Conservation (phyloP, 225 moss, liverwort and hornwort genomes). For the Pleurozium schreberi region DNA sequence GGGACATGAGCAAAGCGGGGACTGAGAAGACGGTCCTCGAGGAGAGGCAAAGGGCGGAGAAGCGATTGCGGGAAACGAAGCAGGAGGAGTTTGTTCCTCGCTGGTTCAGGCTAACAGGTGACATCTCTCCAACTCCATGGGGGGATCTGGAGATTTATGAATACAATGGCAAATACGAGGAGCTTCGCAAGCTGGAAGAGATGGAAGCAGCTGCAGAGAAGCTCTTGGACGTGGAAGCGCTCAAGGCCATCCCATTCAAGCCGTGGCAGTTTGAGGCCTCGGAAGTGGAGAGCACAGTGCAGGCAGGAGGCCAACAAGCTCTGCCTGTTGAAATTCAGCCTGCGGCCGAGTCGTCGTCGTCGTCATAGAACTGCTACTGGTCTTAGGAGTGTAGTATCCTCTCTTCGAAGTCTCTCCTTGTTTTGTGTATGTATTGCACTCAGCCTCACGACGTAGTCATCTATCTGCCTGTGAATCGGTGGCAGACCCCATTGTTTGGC, state of each 20-base stretch:
- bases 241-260: slow-evolving; percentile 42
- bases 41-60: slow-evolving; percentile 86
- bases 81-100: slow-evolving; percentile 50
- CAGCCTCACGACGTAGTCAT: not conserved
- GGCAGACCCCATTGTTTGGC: slow-evolving; percentile 6
- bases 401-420: not conserved
- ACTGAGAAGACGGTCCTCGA: slow-evolving; percentile 74
- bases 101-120: slow-evolving; percentile 75
- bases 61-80: slow-evolving; percentile 57
- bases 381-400: not conserved
- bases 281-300: slow-evolving; percentile 15
- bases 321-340: slow-evolving; percentile 24
- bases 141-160: slow-evolving; percentile 84
- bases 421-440: not conserved
- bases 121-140: slow-evolving; percentile 75
- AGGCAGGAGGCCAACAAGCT: slow-evolving; percentile 5
- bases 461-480: not conserved
- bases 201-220: not conserved
- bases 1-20: slow-evolving; percentile 78
- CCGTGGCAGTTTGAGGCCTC: slow-evolving; percentile 79
- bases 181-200: slow-evolving; percentile 36
- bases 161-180: slow-evolving; percentile 65
- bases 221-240: slow-evolving; percentile 25
- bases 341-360: slow-evolving; percentile 6
- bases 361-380: not conserved